Percentiles rank a stretch among this genome's conserved stretches.
Evolutionary conservation across 306 rosid species (phyloP).

Genomic region (Cicer bijugum): DNA sequence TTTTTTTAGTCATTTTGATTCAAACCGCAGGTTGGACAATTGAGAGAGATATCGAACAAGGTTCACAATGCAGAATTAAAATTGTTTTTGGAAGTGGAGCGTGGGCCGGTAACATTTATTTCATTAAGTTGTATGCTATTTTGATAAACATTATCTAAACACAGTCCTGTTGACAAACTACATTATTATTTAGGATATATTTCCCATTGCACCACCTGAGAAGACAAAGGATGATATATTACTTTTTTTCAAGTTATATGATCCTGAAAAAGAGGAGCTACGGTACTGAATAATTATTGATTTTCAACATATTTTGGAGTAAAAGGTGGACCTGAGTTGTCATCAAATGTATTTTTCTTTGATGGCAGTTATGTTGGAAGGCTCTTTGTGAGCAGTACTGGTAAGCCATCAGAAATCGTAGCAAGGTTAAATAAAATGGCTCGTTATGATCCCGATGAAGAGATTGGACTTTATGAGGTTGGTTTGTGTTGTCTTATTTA

Average conservation of each 20-base stretch:
- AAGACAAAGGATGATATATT: constrained; percentile 82
- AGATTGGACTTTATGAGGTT: constrained; percentile 93
- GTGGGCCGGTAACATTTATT: constrained; percentile 62
- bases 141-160: constrained; percentile 27
- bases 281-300: constrained; percentile 57
- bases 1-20: constrained; percentile 24
- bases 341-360: constrained; percentile 35
- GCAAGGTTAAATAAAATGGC: constrained; percentile 82
- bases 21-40: constrained; percentile 71
- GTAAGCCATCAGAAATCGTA: constrained; percentile 79
- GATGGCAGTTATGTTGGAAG: constrained; percentile 75
- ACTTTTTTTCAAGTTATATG: constrained; percentile 85
- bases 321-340: constrained; percentile 39
- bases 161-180: constrained; percentile 38
- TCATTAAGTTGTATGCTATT: constrained; percentile 32
- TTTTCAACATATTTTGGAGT: constrained; percentile 25
- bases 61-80: constrained; percentile 76
- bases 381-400: constrained; percentile 76
- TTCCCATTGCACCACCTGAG: constrained; percentile 69
- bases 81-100: constrained; percentile 77
- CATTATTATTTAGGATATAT: constrained; percentile 57
- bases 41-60: constrained; percentile 75
- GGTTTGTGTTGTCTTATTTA: constrained; percentile 37
- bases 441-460: constrained; percentile 82
- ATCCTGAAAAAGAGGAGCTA: constrained; percentile 81